These are phyloP conservation scores for Crithidia mellificae DNA, from an alignment of 208 protist genomes.

Conservation along the genomic window DNA sequence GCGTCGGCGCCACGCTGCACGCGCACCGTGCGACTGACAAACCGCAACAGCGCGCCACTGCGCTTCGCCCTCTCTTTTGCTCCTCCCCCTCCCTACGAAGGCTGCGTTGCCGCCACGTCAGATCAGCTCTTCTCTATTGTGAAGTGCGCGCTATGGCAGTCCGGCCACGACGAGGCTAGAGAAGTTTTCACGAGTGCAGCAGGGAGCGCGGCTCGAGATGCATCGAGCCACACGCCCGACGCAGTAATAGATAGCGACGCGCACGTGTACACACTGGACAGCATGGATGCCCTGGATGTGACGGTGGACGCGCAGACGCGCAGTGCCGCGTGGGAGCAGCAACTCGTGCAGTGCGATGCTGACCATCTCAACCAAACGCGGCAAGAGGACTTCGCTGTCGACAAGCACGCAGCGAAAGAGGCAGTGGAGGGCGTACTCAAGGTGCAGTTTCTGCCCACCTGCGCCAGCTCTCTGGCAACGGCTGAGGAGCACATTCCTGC, in stretches of 20 bases:
- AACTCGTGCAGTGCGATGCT: constrained; percentile 2
- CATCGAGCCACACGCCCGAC: not conserved
- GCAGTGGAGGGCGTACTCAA: constrained; percentile 24
- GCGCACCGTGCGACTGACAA: constrained; percentile 77
- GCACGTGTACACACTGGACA: constrained; percentile 54
- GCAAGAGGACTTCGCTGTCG: not conserved
- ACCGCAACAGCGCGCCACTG: constrained; percentile 73
- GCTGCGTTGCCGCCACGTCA: not conserved
- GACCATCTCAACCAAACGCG: too few species aligned
- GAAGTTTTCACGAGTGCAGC: constrained; percentile 7
- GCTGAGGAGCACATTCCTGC: not conserved
- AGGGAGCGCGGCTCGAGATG: not conserved
- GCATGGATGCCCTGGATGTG: constrained; percentile 68
- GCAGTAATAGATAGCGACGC: not conserved
- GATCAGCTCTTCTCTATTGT: constrained; percentile 21
- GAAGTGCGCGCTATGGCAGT: constrained; percentile 23
- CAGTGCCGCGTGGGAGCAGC: constrained; percentile 18
- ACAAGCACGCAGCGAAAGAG: not conserved
- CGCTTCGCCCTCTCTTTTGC: constrained; percentile 58
- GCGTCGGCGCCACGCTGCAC: constrained; percentile 26
- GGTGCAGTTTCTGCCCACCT: constrained; percentile 31
- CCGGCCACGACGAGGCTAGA: constrained; percentile 19
- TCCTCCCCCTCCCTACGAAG: not conserved
- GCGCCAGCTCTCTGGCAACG: not conserved
- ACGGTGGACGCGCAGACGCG: constrained; percentile 34